Conservation (phyloP, 23 red algal species). For the Chondrus crispus region DNA sequence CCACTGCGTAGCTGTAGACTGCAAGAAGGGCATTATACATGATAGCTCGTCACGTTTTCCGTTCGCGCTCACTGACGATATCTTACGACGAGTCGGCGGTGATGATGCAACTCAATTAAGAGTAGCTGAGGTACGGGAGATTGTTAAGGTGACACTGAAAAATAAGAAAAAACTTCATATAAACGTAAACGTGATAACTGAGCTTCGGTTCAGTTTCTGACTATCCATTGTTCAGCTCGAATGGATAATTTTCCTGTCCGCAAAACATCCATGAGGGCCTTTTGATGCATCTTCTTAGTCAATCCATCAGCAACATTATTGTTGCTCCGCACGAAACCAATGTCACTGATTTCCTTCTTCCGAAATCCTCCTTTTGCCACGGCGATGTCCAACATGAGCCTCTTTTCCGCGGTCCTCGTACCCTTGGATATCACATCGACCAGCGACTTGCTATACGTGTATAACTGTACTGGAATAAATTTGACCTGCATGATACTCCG, state of each 20-base stretch:
- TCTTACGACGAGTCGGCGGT: no score
- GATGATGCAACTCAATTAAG: no score
- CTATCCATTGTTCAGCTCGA: neutral
- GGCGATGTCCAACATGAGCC: slow-evolving; percentile 7
- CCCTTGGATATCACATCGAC: slow-evolving; percentile 2
- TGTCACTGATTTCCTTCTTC: neutral
- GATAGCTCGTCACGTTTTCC: no score
- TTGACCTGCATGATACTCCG: neutral
- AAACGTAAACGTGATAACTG: no score
- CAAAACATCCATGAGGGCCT: neutral
- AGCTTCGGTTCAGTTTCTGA: no score
- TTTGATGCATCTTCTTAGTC: neutral
- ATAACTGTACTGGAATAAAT: neutral
- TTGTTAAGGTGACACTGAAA: no score
- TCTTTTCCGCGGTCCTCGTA: neutral
- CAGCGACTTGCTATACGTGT: neutral
- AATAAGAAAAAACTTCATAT: no score
- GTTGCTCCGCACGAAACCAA: neutral
- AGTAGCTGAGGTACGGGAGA: no score
- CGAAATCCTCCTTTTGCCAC: neutral
- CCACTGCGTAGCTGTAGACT: no score
- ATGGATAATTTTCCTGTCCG: neutral
- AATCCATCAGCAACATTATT: neutral
- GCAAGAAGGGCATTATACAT: no score
- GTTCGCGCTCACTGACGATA: no score